Percentiles rank a stretch among this genome's conserved stretches.
phyloP scores from a whole-genome alignment of 169 alveolate species.

The Cryptosporidium bovis region DNA sequence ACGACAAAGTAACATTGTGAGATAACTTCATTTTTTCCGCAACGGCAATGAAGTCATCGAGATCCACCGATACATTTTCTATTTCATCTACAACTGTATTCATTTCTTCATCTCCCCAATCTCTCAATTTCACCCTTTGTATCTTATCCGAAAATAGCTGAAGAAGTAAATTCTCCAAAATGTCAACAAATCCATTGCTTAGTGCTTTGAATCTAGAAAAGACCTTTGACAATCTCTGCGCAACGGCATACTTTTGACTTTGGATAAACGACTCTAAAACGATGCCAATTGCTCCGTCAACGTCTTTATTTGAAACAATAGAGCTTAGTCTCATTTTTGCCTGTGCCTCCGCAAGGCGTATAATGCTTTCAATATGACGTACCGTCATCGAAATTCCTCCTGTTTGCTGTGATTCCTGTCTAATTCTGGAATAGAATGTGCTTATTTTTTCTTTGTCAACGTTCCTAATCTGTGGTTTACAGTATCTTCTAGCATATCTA shows the following conservation, averaged over 20 bases:
- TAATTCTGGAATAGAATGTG: constrained; percentile 92
- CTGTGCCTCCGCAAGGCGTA: constrained; percentile 96
- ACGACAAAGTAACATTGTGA: constrained; percentile 58
- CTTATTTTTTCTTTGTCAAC: constrained; percentile 90
- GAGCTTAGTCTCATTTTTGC: constrained; percentile 97
- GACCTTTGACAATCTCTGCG: constrained; percentile 87
- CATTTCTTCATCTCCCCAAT: constrained; percentile 62
- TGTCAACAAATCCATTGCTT: constrained; percentile 87
- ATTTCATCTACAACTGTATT: constrained; percentile 53
- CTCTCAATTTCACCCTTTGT: constrained; percentile 41
- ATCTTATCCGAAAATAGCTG: constrained; percentile 66
- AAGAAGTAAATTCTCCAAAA: constrained; percentile 74
- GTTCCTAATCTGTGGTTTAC: constrained; percentile 87
- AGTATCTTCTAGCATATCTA: constrained; percentile 92
- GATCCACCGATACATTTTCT: constrained; percentile 27
- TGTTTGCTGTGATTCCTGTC: constrained; percentile 94
- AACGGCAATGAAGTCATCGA: constrained; percentile 58
- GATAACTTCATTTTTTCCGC: constrained; percentile 72
- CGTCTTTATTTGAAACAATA: constrained; percentile 92
- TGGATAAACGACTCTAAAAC: constrained; percentile 95
- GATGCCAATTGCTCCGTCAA: constrained; percentile 96
- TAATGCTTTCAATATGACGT: constrained; percentile 95
- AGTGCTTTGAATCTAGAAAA: constrained; percentile 86
- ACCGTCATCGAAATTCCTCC: constrained; percentile 97
- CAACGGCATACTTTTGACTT: constrained; percentile 94